Percentiles rank a stretch among this genome's conserved stretches.
Evolutionary conservation across 164 flowering plant species (phyloP).

Genomic region (Annona cherimola): DNA sequence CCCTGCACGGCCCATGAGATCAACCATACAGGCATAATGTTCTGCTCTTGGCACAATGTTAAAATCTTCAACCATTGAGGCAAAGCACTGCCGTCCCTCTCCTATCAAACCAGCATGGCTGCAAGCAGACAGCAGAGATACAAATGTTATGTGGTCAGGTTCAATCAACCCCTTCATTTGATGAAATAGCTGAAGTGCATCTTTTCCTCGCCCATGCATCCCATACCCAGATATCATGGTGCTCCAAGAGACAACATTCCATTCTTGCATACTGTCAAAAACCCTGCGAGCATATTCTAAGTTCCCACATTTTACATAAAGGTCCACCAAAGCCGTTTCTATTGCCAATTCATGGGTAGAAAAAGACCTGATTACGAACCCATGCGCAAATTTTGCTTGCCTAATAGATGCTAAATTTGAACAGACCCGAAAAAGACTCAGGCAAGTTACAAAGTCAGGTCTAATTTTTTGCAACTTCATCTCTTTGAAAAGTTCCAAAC

Average conservation of each 20-base stretch:
- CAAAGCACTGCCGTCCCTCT: constrained; percentile 38
- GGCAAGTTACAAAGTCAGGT: constrained; percentile 27
- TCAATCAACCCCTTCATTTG: constrained; percentile 19
- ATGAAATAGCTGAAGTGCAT: constrained; percentile 27
- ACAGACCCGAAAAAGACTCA: constrained; percentile 13
- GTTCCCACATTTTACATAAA: constrained; percentile 31
- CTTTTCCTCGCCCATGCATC: constrained; percentile 27
- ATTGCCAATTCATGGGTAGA: constrained; percentile 5
- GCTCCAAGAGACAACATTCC: constrained; percentile 34
- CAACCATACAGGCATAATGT: constrained; percentile 41
- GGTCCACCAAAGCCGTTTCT: constrained; percentile 23
- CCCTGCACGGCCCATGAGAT: constrained; percentile 37
- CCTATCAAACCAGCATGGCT: constrained; percentile 38
- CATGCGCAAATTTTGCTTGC: constrained; percentile 24
- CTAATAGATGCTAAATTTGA: constrained; percentile 11
- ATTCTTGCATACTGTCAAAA: constrained; percentile 26
- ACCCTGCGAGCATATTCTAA: constrained; percentile 19
- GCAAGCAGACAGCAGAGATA: constrained; percentile 39
- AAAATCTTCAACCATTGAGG: constrained; percentile 26
- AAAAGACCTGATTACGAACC: constrained; percentile 15
- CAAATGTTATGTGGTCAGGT: constrained; percentile 30
- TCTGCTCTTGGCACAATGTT: constrained; percentile 25
- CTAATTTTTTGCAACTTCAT: constrained; percentile 15
- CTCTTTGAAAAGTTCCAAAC: constrained; percentile 21
- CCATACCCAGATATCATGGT: constrained; percentile 38